A percentile compares a stretch with the other conserved stretches of the same genome.
Evolutionary conservation across 2,329 filamentous ascomycete species (phyloP).

Genomic region (Claviceps maximensis): DNA sequence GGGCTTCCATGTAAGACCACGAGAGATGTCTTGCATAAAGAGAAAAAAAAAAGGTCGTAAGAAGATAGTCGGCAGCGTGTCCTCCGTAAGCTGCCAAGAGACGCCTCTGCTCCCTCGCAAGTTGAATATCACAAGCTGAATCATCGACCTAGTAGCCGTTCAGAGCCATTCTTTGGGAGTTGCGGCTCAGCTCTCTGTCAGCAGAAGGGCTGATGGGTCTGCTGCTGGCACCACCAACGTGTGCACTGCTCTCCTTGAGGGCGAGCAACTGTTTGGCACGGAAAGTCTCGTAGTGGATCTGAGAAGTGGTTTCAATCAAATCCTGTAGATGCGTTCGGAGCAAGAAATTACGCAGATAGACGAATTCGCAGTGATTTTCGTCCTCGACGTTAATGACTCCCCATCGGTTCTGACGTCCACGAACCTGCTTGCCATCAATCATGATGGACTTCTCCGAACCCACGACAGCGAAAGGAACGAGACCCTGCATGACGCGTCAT

Average conservation of each 20-base stretch:
- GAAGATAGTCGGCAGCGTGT: conserved; percentile 9
- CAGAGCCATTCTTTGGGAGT: conserved; percentile 95
- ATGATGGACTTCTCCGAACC: conserved; percentile 97
- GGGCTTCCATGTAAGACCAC: conserved; percentile 16
- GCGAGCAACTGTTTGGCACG: conserved; percentile 96
- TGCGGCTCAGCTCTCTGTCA: conserved; percentile 90
- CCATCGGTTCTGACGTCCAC: conserved; percentile 97
- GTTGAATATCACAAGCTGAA: conserved; percentile 16
- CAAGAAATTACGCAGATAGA: conserved; percentile 96
- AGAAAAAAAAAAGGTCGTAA: conserved; percentile 13
- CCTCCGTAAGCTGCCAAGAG: conserved; percentile 16
- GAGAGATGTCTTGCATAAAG: conserved; percentile 13
- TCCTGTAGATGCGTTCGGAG: conserved; percentile 97
- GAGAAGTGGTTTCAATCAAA: conserved; percentile 95
- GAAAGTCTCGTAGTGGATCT: conserved; percentile 99
- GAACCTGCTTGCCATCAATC: conserved; percentile 92
- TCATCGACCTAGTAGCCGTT: conserved; percentile 70
- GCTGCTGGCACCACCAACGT: conserved; percentile 58
- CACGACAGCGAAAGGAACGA: conserved; percentile 95
- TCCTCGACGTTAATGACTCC: conserved; percentile 99
- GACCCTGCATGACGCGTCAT: conserved; percentile 41
- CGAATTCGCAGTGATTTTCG: conserved; percentile 98
- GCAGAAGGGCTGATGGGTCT: conserved; percentile 91
- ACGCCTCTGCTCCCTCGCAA: conserved; percentile 22
- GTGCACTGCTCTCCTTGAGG: conserved; percentile 93